Evolutionary conservation across 805 yeast species (phyloP), one percentile per base, ranked within the genome.

Genomic region (Brettanomyces nanus): DNA sequence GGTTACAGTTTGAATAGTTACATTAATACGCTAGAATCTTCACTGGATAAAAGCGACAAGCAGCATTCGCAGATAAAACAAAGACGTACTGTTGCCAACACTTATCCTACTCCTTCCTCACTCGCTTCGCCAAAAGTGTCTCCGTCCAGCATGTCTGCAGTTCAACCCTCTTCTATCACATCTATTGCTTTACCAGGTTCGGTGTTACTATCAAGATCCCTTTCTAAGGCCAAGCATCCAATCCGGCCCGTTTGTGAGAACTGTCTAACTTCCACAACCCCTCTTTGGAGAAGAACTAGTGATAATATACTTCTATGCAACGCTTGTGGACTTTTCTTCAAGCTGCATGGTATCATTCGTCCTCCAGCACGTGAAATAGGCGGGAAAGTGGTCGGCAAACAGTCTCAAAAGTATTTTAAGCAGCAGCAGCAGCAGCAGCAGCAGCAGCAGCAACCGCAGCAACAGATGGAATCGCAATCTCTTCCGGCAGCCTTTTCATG

Each of bases 261-360:
- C 60, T 89, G 97, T 62, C 73, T 80, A 50, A 89, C 97, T 1
- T 80, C 89, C 26, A 89, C 94, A 4, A 89, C 97, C 2, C 97
- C 97, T 1, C 67, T 89, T 15, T 89, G 97, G 97, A 73, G 97
- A 53, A 73, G 95, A 46, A 60, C 65, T 7, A 95, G 85, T 48
- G 78, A 85, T 19, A 90, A 90, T 23, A 74, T 78, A 49, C 84
- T 87, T 27, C 70, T 89, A 29, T 89, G 97, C 57, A 89, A 89
- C 62, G 97, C 97, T 2, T 86, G 96, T 65, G 96, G 96, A 0
- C 65, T 86, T 38, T 86, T 86, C 51, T 68, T 86, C 48, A 89
- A 89, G 63, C 69, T 89, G 29, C 97, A 89, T 56, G 95, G 96
- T 29, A 61, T 56, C n/a, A 57, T 58, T 10, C 49, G 64, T 37